These are phyloP conservation scores for Pyrus communis DNA, from an alignment of 306 rosid genomes.

Conservation along the genomic window DNA sequence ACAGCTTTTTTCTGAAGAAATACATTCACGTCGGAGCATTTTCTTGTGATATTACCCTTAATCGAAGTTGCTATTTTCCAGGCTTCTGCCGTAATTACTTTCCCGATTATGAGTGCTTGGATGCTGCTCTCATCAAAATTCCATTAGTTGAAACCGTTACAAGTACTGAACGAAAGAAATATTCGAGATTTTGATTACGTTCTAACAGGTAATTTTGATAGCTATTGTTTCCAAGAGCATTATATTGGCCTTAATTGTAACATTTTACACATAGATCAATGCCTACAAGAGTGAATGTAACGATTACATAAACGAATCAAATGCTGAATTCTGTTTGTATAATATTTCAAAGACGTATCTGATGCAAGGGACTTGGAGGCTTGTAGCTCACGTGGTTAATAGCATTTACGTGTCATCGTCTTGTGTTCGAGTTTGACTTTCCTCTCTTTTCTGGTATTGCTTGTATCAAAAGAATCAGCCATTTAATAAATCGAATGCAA, in stretches of 20 bases:
- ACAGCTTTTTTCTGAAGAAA: neutral
- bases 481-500: too few relatives aligned
- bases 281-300: neutral
- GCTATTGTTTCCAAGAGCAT: neutral
- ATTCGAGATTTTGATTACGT: neutral
- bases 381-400: neutral
- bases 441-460: too few relatives aligned
- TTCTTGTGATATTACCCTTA: slow-evolving; percentile 3
- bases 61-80: slow-evolving; percentile 32
- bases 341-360: neutral
- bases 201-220: slow-evolving; percentile 10
- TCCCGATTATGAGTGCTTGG: slow-evolving; percentile 78
- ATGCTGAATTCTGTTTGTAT: neutral
- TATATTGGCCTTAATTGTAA: neutral
- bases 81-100: slow-evolving; percentile 69
- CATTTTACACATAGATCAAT: neutral
- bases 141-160: slow-evolving; percentile 7
- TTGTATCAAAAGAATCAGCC: too few relatives aligned
- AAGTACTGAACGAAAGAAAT: neutral
- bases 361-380: too few relatives aligned
- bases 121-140: slow-evolving; percentile 50
- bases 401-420: neutral
- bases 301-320: neutral
- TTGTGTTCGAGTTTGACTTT: too few relatives aligned
- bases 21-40: neutral